Evolutionary conservation across 352 stramenopile species (phyloP).

Genomic region (Globisporangium heterothallicum): DNA sequence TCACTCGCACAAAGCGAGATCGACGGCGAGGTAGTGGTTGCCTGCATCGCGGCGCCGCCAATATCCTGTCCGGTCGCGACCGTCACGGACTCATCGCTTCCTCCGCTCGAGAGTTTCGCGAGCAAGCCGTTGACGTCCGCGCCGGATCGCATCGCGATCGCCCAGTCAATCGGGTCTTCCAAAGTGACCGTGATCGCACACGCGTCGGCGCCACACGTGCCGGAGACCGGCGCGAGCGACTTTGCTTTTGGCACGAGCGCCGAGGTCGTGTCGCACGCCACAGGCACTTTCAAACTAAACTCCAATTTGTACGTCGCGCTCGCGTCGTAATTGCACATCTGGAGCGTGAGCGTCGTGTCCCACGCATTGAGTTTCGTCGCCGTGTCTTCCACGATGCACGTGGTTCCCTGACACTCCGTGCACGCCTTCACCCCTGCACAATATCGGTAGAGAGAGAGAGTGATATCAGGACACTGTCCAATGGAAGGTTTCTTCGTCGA

Average conservation of each 20-base stretch:
- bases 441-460: neutral
- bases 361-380: slow-evolving; percentile 28
- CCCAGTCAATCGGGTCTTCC: slow-evolving; percentile 56
- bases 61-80: slow-evolving; percentile 37
- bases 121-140: slow-evolving; percentile 37
- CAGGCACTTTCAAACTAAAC: slow-evolving; percentile 40
- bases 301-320: slow-evolving; percentile 25
- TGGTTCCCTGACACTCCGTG: slow-evolving; percentile 38
- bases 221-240: slow-evolving; percentile 31
- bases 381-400: slow-evolving; percentile 53
- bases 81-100: slow-evolving; percentile 35
- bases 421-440: slow-evolving; percentile 37
- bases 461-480: neutral
- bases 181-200: slow-evolving; percentile 56
- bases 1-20: slow-evolving; percentile 47
- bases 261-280: slow-evolving; percentile 39
- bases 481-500: no score
- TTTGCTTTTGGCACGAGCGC: slow-evolving; percentile 33
- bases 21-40: slow-evolving; percentile 10
- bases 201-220: slow-evolving; percentile 20
- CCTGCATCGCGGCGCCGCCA: slow-evolving; percentile 23
- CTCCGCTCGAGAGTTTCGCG: slow-evolving; percentile 37
- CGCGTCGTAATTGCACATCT: slow-evolving; percentile 68
- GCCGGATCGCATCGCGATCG: slow-evolving; percentile 41
- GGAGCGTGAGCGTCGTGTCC: slow-evolving; percentile 33